phyloP scores from a whole-genome alignment of 2,329 filamentous ascomycete genomes.

The Ophiosphaerella narmari region DNA sequence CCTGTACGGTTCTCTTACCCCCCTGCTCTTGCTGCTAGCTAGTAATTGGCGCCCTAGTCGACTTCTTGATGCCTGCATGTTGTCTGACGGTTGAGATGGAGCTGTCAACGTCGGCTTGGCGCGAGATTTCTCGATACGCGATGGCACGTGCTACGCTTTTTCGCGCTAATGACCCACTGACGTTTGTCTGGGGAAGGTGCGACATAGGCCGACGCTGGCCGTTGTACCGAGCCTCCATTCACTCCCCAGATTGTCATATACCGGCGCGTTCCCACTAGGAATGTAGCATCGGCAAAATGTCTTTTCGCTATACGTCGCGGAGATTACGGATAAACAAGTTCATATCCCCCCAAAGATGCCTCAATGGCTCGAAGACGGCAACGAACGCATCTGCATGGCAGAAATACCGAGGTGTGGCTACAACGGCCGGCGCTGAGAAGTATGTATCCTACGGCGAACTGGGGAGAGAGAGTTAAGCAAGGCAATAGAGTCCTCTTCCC shows the following conservation, averaged over 20 bases:
- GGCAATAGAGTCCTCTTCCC: slow-evolving; percentile 70
- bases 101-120: slow-evolving; percentile 29
- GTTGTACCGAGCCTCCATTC: slow-evolving; percentile 25
- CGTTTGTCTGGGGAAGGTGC: slow-evolving; percentile 8
- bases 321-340: slow-evolving; percentile 27
- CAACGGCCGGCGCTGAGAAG: slow-evolving; percentile 64
- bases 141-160: slow-evolving; percentile 30
- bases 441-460: slow-evolving; percentile 43
- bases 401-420: slow-evolving; percentile 62
- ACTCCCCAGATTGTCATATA: slow-evolving; percentile 31
- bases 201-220: slow-evolving; percentile 37
- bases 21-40: slow-evolving; percentile 15
- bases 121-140: slow-evolving; percentile 31
- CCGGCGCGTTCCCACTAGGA: slow-evolving; percentile 15
- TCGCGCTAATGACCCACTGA: slow-evolving; percentile 12
- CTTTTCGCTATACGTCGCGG: slow-evolving; percentile 36
- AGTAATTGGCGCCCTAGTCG: slow-evolving; percentile 40
- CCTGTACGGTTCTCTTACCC: slow-evolving; percentile 45
- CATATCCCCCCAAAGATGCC: slow-evolving; percentile 10
- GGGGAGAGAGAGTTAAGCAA: neutral
- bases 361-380: slow-evolving; percentile 22
- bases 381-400: slow-evolving; percentile 26
- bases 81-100: slow-evolving; percentile 19
- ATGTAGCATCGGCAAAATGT: slow-evolving; percentile 40
- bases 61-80: slow-evolving; percentile 34